These are phyloP conservation scores for Kalaharituber pfeilii DNA, from an alignment of 2,329 filamentous ascomycete species.

Conservation along the genomic window DNA sequence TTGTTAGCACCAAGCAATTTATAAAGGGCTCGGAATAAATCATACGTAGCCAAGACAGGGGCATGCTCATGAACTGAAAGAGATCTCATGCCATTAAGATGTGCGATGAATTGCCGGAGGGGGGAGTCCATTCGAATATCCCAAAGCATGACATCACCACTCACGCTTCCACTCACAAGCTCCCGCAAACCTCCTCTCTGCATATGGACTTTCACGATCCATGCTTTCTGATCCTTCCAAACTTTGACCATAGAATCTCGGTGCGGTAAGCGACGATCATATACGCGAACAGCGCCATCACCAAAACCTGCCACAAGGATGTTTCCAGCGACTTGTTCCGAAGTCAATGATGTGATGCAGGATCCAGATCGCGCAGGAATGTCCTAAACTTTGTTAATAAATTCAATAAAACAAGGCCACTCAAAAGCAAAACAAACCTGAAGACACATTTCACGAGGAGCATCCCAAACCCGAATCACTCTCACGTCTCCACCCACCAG, in stretches of 20 bases:
- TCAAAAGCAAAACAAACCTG: slow-evolving; percentile 39
- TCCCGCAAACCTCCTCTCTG: slow-evolving; percentile 88
- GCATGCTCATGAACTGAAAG: slow-evolving; percentile 90
- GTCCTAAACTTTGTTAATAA: slow-evolving; percentile 35
- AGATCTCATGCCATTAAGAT: slow-evolving; percentile 61
- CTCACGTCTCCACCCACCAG: slow-evolving; percentile 94
- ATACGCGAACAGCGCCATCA: slow-evolving; percentile 83
- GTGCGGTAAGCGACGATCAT: slow-evolving; percentile 69
- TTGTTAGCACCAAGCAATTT: slow-evolving; percentile 6
- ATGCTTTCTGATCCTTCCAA: slow-evolving; percentile 91
- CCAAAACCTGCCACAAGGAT: slow-evolving; percentile 93
- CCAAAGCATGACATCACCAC: slow-evolving; percentile 90
- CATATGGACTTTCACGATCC: slow-evolving; percentile 93
- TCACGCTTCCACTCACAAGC: slow-evolving; percentile 72
- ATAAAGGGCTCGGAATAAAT: slow-evolving; percentile 22
- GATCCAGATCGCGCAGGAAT: slow-evolving; percentile 88
- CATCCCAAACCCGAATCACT: slow-evolving; percentile 91
- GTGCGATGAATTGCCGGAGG: slow-evolving; percentile 55
- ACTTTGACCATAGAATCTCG: slow-evolving; percentile 87
- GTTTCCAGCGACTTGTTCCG: slow-evolving; percentile 93
- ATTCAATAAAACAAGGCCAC: slow-evolving; percentile 6
- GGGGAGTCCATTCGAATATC: slow-evolving; percentile 77
- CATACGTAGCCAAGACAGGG: slow-evolving; percentile 85
- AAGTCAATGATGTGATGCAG: slow-evolving; percentile 88
- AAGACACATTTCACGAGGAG: slow-evolving; percentile 77